These are phyloP conservation scores for Emmonsiellopsis sp. DNA, from an alignment of 2,329 filamentous ascomycete species.

Conservation along the genomic window DNA sequence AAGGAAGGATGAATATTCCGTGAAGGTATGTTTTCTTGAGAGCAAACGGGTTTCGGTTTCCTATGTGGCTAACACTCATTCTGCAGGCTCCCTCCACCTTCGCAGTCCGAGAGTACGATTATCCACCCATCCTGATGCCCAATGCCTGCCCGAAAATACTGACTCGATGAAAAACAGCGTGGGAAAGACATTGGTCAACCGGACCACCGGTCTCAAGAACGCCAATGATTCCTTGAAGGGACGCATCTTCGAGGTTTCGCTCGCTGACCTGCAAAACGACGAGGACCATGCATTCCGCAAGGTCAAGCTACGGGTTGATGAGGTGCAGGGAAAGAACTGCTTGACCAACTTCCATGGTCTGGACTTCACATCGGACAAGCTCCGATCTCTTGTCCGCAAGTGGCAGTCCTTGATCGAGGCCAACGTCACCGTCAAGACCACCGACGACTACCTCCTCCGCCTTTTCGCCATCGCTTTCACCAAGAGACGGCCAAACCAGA, in stretches of 20 bases:
- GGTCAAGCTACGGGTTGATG: constrained; percentile 96
- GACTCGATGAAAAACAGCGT: constrained; percentile 53
- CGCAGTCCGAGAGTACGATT: constrained; percentile 84
- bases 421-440: constrained; percentile 99
- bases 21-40: constrained; percentile 59
- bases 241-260: constrained; percentile 96
- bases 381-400: constrained; percentile 97
- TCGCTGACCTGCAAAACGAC: constrained; percentile 98
- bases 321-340: constrained; percentile 99
- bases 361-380: constrained; percentile 99
- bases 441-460: constrained; percentile 98
- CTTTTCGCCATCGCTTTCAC: constrained; percentile 99
- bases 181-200: constrained; percentile 99
- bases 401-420: constrained; percentile 99
- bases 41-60: not conserved
- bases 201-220: constrained; percentile 99
- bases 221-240: constrained; percentile 99
- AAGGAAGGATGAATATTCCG: constrained; percentile 97
- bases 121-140: constrained; percentile 7
- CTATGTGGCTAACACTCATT: not conserved
- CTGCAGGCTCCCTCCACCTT: constrained; percentile 83
- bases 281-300: constrained; percentile 99
- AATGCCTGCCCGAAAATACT: constrained; percentile 3
- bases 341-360: constrained; percentile 99
- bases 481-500: constrained; percentile 98